A percentile compares a stretch with the other conserved stretches of the same genome.
phyloP scores from a whole-genome alignment of 192 early-diverging fungal genomes.

The Nowakowskiella sp. region DNA sequence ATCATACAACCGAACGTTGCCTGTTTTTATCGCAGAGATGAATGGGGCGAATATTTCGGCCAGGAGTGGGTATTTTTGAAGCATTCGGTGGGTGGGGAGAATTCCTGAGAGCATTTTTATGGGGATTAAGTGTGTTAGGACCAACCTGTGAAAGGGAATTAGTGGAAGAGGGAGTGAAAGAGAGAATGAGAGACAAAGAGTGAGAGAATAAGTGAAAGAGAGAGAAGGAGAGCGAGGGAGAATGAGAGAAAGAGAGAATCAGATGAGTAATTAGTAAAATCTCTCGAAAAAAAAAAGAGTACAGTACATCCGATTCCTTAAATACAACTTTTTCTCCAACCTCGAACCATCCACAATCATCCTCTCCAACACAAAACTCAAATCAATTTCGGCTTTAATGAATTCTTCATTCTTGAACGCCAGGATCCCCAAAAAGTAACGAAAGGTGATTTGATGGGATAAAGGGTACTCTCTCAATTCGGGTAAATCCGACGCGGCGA shows the following conservation, averaged over 20 bases:
- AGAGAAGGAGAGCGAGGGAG: too few species aligned
- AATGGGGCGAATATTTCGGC: conserved; percentile 55
- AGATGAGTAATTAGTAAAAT: too few species aligned
- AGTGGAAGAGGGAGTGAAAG: conserved; percentile 15
- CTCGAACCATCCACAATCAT: not conserved
- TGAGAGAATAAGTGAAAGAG: not conserved
- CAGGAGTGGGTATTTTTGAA: conserved; percentile 54
- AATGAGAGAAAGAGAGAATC: too few species aligned
- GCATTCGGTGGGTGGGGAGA: conserved; percentile 53
- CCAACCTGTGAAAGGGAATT: conserved; percentile 43
- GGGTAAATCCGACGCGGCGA: conserved; percentile 68
- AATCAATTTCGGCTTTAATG: not conserved
- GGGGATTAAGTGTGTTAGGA: conserved; percentile 77
- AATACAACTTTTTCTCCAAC: not conserved
- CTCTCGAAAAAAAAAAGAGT: not conserved
- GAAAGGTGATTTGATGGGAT: conserved; percentile 74
- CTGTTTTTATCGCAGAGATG: conserved; percentile 54
- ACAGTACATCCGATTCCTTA: conserved; percentile 1
- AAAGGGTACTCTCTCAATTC: conserved; percentile 67
- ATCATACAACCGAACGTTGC: conserved; percentile 73
- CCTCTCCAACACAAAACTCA: not conserved
- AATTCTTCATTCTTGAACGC: conserved; percentile 79
- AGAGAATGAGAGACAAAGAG: conserved; percentile 22
- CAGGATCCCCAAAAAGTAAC: conserved; percentile 80
- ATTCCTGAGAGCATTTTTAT: conserved; percentile 62